Evolutionary conservation across 345 rosid genomes (phyloP).

Genomic region (Corymbia maculata): DNA sequence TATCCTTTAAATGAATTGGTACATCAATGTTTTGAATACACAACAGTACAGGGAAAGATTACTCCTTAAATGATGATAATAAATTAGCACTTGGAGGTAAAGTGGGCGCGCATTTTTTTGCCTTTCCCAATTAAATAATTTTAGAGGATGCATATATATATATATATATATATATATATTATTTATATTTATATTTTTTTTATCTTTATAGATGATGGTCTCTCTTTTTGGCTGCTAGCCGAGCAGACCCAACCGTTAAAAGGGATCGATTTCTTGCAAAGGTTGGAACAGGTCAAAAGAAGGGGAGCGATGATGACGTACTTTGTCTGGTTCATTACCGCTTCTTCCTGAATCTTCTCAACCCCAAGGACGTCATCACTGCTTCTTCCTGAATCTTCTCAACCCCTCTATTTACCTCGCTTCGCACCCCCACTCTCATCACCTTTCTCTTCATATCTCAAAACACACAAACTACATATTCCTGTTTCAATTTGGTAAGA

Average conservation of each 20-base stretch:
- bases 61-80: neutral
- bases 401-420: neutral
- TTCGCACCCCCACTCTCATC: neutral
- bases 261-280: too few relatives aligned
- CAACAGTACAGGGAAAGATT: neutral
- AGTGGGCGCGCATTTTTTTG: neutral
- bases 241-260: neutral
- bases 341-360: neutral
- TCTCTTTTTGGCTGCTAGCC: neutral
- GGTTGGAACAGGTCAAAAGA: neutral
- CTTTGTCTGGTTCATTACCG: neutral
- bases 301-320: neutral
- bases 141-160: neutral
- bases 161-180: too few relatives aligned
- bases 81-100: neutral
- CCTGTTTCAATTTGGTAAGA: neutral
- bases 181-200: too few relatives aligned
- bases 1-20: neutral
- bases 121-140: neutral
- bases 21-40: neutral
- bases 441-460: neutral
- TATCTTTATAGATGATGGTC: neutral
- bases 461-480: too few relatives aligned
- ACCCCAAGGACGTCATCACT: constrained; percentile 1
- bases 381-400: neutral